Percentiles rank a stretch among this genome's conserved stretches.
Evolutionary conservation across 495 filamentous ascomycete species (phyloP).

Genomic region (Talaromyces nanjingensis): DNA sequence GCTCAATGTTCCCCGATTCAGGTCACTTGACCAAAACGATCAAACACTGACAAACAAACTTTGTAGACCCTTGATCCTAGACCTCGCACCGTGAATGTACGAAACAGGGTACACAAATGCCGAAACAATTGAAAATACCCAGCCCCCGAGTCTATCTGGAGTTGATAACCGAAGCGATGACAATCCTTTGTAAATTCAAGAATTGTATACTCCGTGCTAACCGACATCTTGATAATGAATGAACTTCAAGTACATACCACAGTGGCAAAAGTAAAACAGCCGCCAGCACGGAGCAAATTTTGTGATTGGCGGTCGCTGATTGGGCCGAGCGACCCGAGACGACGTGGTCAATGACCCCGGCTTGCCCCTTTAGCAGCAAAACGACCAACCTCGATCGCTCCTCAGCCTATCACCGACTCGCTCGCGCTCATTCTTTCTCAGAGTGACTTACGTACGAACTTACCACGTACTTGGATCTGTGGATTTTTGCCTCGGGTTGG

Average conservation of each 20-base stretch:
- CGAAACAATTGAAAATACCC: neutral
- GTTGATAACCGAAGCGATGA: no score
- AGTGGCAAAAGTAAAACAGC: slow-evolving; percentile 2
- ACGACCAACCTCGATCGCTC: neutral
- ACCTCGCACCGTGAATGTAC: neutral
- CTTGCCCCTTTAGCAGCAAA: neutral
- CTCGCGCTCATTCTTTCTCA: neutral
- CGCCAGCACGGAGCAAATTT: slow-evolving; percentile 4
- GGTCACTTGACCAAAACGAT: neutral
- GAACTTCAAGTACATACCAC: no score
- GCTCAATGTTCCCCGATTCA: neutral
- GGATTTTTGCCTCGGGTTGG: neutral
- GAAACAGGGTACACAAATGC: neutral
- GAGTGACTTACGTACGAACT: neutral
- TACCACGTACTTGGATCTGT: neutral
- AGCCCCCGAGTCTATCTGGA: neutral
- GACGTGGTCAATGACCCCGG: neutral
- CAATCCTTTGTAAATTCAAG: no score
- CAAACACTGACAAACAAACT: neutral
- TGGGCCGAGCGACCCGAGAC: neutral
- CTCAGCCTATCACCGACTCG: neutral
- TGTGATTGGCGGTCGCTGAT: neutral
- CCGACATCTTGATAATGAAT: neutral
- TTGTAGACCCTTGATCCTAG: neutral
- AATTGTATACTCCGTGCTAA: neutral